A percentile compares a stretch with the other conserved stretches of the same genome.
These are phyloP conservation scores for Karstenula rhodostoma DNA, from an alignment of 2,329 filamentous ascomycete genomes.

Conservation along the genomic window DNA sequence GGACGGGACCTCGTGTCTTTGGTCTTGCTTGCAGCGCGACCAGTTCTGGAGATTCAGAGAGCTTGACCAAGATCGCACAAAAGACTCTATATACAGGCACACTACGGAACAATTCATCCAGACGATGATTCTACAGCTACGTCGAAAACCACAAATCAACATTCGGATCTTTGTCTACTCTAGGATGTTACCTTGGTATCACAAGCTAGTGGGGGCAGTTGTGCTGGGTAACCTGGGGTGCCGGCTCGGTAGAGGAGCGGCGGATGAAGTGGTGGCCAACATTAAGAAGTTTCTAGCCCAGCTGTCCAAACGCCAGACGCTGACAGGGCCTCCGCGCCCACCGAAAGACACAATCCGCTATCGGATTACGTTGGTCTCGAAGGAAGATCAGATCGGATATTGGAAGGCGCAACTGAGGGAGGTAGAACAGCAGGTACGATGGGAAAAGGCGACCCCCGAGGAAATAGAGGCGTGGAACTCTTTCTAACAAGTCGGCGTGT, in stretches of 20 bases:
- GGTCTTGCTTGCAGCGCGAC: neutral
- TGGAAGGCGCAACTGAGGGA: conserved; percentile 3
- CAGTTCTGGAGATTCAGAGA: neutral
- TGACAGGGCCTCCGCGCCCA: conserved; percentile 11
- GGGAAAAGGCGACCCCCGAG: conserved; percentile 10
- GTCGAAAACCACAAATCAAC: conserved; percentile 6
- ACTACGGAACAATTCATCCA: conserved; percentile 10
- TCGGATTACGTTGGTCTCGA: conserved; percentile 4
- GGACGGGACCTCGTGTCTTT: neutral
- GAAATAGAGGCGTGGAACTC: neutral
- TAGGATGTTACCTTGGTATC: neutral
- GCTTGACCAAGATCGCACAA: neutral
- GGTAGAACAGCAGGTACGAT: conserved; percentile 7
- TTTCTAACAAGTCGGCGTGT: neutral
- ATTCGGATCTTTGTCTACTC: conserved; percentile 9
- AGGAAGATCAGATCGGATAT: conserved; percentile 6
- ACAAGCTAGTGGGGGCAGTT: too few relatives aligned
- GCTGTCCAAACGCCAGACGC: neutral
- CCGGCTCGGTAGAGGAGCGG: too few relatives aligned
- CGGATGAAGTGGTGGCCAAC: neutral
- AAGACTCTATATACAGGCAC: neutral
- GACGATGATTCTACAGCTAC: conserved; percentile 12
- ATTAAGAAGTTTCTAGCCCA: neutral
- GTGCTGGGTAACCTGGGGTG: too few relatives aligned
- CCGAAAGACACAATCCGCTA: conserved; percentile 1